A percentile compares a stretch with the other conserved stretches of the same genome.
Conservation (phyloP, 768 basidiomycete species). For the Auriculariales sp. region DNA sequence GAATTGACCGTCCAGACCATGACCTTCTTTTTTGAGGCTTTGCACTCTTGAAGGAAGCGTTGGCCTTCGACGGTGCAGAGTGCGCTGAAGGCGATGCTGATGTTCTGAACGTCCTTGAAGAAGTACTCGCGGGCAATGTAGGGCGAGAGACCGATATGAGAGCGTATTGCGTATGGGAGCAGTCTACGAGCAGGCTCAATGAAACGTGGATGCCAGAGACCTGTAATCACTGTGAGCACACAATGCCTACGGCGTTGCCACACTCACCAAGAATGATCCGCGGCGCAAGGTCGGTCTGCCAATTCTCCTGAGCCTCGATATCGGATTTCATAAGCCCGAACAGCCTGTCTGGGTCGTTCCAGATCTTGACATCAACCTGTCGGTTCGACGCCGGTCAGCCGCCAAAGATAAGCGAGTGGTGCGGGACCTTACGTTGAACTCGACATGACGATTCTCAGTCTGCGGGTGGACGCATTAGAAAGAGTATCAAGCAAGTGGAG, state of each 20-base stretch:
- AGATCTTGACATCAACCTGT: slow-evolving; percentile 87
- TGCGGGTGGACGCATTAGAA: neutral
- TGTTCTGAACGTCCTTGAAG: slow-evolving; percentile 75
- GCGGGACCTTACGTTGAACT: slow-evolving; percentile 18
- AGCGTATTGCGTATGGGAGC: slow-evolving; percentile 72
- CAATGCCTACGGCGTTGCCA: neutral
- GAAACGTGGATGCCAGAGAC: slow-evolving; percentile 88
- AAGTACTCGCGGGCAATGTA: slow-evolving; percentile 72
- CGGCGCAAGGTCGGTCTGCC: slow-evolving; percentile 65
- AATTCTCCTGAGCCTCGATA: slow-evolving; percentile 48
- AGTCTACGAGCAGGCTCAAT: slow-evolving; percentile 56
- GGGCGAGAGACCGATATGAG: slow-evolving; percentile 69
- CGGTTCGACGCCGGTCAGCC: slow-evolving; percentile 37
- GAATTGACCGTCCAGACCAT: slow-evolving; percentile 98
- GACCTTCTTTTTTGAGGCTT: slow-evolving; percentile 51
- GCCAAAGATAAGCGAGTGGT: slow-evolving; percentile 1
- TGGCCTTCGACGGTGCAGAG: slow-evolving; percentile 53
- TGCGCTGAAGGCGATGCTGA: slow-evolving; percentile 67
- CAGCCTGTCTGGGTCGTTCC: slow-evolving; percentile 79
- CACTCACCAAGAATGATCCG: slow-evolving; percentile 46
- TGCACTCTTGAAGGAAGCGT: slow-evolving; percentile 63
- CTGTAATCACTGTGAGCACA: neutral
- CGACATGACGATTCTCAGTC: slow-evolving; percentile 19
- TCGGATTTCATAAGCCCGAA: slow-evolving; percentile 64
- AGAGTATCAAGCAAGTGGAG: neutral